Conservation (phyloP, 2,329 filamentous ascomycete genomes). For the Hymenoscyphus albidus region DNA sequence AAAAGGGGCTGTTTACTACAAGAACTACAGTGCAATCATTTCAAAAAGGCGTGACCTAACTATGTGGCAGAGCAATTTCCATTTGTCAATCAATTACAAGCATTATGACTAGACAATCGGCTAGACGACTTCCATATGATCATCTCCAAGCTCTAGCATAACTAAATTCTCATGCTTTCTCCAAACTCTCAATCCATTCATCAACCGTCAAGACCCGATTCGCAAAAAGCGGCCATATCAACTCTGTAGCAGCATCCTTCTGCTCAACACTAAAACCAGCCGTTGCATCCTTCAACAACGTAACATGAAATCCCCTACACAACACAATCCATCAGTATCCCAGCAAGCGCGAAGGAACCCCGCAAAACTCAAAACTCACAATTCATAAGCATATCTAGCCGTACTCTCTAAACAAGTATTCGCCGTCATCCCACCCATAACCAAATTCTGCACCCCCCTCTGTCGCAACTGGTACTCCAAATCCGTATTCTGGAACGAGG, state of each 20-base stretch:
- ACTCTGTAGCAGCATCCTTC: constrained; percentile 27
- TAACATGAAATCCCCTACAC: constrained; percentile 28
- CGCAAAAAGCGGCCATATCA: constrained; percentile 32
- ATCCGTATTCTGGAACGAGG: constrained; percentile 37
- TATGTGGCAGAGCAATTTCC: too few species aligned
- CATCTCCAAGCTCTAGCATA: neutral
- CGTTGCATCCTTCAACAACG: constrained; percentile 30
- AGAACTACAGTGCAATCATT: too few species aligned
- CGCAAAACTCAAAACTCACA: constrained; percentile 28
- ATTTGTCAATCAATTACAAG: too few species aligned
- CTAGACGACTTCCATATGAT: too few species aligned
- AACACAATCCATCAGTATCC: neutral
- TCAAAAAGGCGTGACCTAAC: too few species aligned
- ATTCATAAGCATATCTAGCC: constrained; percentile 35
- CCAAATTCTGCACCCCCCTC: constrained; percentile 33
- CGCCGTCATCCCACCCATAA: constrained; percentile 34
- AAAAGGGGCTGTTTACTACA: too few species aligned
- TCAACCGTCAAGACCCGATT: constrained; percentile 27
- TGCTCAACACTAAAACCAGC: constrained; percentile 27
- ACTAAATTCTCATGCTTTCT: neutral
- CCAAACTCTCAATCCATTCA: constrained; percentile 25
- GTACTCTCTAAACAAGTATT: constrained; percentile 38
- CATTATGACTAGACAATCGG: too few species aligned
- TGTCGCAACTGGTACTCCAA: constrained; percentile 36
- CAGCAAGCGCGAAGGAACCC: neutral